Percentiles rank a stretch among this genome's conserved stretches.
phyloP scores from a whole-genome alignment of 805 yeast genomes.

The Lipomyces starkeyi region DNA sequence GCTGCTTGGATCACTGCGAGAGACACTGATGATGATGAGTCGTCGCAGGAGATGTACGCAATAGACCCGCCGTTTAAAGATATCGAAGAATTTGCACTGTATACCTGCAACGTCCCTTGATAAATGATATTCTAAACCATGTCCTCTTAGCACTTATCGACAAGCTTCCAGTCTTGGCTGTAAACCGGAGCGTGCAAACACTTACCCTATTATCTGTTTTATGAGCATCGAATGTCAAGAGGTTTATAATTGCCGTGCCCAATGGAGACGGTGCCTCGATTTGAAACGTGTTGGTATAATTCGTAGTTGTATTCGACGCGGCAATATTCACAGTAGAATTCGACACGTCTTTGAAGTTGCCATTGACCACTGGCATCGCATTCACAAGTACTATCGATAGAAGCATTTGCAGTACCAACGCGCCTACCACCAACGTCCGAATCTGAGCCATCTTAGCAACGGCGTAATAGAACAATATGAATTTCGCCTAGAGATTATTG shows the following conservation, averaged over 20 bases:
- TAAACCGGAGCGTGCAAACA: neutral
- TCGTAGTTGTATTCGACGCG: slow-evolving; percentile 20
- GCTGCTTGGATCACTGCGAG: slow-evolving; percentile 26
- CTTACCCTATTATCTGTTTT: slow-evolving; percentile 18
- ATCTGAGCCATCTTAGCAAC: neutral
- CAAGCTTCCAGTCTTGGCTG: no score
- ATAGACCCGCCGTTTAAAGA: slow-evolving; percentile 20
- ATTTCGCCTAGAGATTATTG: neutral
- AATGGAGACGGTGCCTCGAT: slow-evolving; percentile 14
- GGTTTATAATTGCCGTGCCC: slow-evolving; percentile 19
- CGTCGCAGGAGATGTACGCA: slow-evolving; percentile 37
- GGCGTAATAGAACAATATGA: neutral
- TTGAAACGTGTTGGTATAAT: slow-evolving; percentile 18
- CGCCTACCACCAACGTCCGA: neutral
- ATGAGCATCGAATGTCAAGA: slow-evolving; percentile 32
- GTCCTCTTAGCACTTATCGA: slow-evolving; percentile 9
- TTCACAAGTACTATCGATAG: neutral
- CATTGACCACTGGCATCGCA: neutral
- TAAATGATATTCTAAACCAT: slow-evolving; percentile 25
- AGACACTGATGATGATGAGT: slow-evolving; percentile 15
- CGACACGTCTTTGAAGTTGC: neutral
- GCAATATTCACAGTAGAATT: slow-evolving; percentile 18
- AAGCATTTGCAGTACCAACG: neutral
- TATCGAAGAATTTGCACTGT: slow-evolving; percentile 23
- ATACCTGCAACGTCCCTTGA: slow-evolving; percentile 24